Evolutionary conservation across 106 monocot species (phyloP), one percentile per base, ranked within the genome.

Genomic region (Acorus gramineus): DNA sequence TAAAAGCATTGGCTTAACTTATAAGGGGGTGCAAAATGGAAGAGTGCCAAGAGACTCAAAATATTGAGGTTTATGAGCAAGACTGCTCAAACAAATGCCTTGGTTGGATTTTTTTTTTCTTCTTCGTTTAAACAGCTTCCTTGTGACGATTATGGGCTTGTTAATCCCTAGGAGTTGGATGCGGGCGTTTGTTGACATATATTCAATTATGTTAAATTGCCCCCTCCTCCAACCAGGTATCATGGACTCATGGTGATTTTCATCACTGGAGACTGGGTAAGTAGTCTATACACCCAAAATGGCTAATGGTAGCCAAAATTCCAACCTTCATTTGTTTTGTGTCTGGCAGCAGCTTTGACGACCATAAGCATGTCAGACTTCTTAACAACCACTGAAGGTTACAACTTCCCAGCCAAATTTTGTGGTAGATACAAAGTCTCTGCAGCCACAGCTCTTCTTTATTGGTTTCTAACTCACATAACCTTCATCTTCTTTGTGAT

Each of bases 141-240:
- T 94, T 7, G 94, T 94, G 4, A 90, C 94, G 53, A 74, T 82
- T 50, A 84, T 94, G 94, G 94, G 94, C n/a, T 75, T 94, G 82
- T 62, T 84, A 52, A 82, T 90, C 59, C 94, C 94, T 13, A 86
- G 94, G 94, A 90, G 90, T 59, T 71, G 69, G 7, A 78, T 82
- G n/a, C 71, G 89, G 46, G 86, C 80, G 49, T 59, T 89, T 50
- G 69, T 86, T 53, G 90, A 90, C 63, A 44, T 86, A 3, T 95
- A 82, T 80, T 86, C 86, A 12, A 65, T 90, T 9, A 64, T 80
- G 47, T 56, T 63, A 14, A 59, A 78, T 7, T 81, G 75, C 44
- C 84, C 76, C 60, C 68, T 85, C 76, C 89, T 79, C 42, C 59
- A 86, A n/a, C 89, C 89, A 3, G 83, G 89, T 10, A 68, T 89